Conservation (phyloP, 306 rosid species). For the Purshia tridentata region DNA sequence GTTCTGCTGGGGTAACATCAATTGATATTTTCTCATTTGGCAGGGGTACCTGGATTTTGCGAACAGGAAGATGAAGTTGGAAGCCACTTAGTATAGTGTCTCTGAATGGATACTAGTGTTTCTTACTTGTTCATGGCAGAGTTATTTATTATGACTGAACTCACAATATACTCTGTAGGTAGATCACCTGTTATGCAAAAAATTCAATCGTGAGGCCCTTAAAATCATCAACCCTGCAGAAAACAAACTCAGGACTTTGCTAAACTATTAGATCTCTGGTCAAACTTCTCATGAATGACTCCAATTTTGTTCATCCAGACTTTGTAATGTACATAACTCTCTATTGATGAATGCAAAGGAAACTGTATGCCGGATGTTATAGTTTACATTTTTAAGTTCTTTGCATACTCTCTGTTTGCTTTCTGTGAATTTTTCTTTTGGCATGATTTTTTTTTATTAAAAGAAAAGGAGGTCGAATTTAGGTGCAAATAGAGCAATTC, state of each 20-base stretch:
- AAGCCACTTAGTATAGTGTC: background rate
- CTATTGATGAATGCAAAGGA: background rate
- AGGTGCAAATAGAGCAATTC: no score
- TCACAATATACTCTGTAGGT: no score
- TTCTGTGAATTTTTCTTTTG: no score
- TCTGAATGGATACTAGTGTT: background rate
- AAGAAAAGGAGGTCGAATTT: no score
- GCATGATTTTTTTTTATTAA: no score
- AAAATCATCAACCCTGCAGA: background rate
- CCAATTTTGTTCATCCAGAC: background rate
- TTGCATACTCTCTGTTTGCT: background rate
- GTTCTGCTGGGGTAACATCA: background rate
- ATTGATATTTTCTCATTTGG: slow-evolving; percentile 20
- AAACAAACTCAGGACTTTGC: background rate
- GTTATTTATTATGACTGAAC: background rate
- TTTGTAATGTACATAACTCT: background rate
- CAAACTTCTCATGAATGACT: background rate
- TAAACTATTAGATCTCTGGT: background rate
- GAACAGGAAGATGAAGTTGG: slow-evolving; percentile 48
- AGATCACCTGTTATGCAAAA: background rate
- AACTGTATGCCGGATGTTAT: background rate
- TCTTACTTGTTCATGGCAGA: background rate
- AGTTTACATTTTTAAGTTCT: background rate
- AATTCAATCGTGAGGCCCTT: background rate
- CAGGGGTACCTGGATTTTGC: slow-evolving; percentile 83